Evolutionary conservation across 345 rosid genomes (phyloP), one percentile per base, ranked within the genome.

Genomic region (Bruguiera gymnorhiza): DNA sequence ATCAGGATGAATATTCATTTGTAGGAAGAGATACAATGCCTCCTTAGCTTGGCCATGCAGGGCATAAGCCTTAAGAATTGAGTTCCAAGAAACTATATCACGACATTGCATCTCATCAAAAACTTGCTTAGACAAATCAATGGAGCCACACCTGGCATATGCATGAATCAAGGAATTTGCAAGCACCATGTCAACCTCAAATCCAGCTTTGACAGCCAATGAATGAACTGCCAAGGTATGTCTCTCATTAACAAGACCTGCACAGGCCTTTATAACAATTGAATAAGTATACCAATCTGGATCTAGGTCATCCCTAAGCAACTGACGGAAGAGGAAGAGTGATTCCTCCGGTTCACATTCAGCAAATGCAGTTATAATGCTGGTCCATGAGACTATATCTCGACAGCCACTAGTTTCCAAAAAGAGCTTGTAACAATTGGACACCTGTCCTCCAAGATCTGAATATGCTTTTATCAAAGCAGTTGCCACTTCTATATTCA

Each of bases 221-320:
- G 90, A 82, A 76, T 93, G 96, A 64, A 91, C 76, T 20, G 82
- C 79, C 69, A 68, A 72, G 31, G 88, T 82, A 39, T 86, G 89
- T 59, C 81, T 82, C 67, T 83, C 87, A 1, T 85, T 88, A 66
- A 85, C 82, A 60, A 93, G 86, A 71, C 92, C 86, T 8, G 94
- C 92, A 77, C 96, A 89, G 66, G 97, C 91, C 85, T 93, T 93
- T 19, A 93, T 67, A 30, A 84, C 80, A 55, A 81, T 87, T 29
- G 98, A 91, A 78, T 85, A 91, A 27, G 94, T 86, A 81, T 81
- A 89, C 83, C 90, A 74, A 75, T 93, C 98, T 18, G 96, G 96
- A 69, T 31, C 70, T 43, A 88, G 60, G 23, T 70, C 86, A 74
- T 86, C 86, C 31, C 68, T 75, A 19, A 66, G 75, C 75, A 86